Evolutionary conservation across 352 stramenopile species (phyloP), one percentile per base, ranked within the genome.

Genomic region (Globisporangium echinulatum): DNA sequence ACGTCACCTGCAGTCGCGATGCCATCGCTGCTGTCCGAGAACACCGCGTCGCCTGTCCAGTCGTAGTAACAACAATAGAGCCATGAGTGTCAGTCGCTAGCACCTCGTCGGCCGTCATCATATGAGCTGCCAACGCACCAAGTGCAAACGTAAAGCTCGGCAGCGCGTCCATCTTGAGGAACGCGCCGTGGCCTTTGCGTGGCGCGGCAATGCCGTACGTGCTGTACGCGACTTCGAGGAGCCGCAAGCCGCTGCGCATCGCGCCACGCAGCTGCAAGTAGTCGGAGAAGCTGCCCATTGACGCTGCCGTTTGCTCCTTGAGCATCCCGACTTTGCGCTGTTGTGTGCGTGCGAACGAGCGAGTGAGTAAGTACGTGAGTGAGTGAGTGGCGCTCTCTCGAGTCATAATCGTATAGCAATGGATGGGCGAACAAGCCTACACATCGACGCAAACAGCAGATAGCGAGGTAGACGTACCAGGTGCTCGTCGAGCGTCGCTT

Each of bases 241-340:
- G 61, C 11, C 54, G 52, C 58, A 86, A 67, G 8, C 70, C 75
- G 15, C 87, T 71, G 51, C 64, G 66, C 59, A 87, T 74, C 25
- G 76, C 70, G 40, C 37, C 40, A 38, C 37, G 51, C 17, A 85
- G 57, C 36, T 82, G 49, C 0, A 79, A 62, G 51, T 69, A 77
- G 63, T 74, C 63, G 8, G 38, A 40, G 52, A 76, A 77, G 15
- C 40, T 49, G 13, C 57, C 54, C 40, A 73, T 63, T 39, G 68
- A 75, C 61, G 70, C 69, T 37, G 75, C 79, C 13, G 71, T 74
- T 46, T 88, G 49, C 44, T 88, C 66, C 69, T 90, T 92, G 8
- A 91, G 40, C 68, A 82, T 74, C 0, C 82, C 82, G n/a, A 92
- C 64, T 53, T 92, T 90, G 19, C 69, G 69, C 81, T 88, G 54